These are phyloP conservation scores for Posidonia australis DNA, from an alignment of 106 monocot genomes.

Conservation along the genomic window DNA sequence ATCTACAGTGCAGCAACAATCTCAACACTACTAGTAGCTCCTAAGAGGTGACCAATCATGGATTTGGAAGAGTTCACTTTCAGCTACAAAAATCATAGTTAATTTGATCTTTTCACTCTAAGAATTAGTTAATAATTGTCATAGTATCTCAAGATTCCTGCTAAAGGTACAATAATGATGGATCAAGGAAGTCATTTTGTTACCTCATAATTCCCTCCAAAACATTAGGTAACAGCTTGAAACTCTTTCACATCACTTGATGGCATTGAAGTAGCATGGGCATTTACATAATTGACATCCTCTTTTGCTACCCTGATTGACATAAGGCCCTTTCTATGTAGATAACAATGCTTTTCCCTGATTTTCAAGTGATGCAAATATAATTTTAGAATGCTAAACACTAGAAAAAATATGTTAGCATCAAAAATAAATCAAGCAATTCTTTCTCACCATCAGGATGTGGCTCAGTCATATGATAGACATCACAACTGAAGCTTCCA, in stretches of 20 bases:
- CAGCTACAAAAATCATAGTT: conserved; percentile 29
- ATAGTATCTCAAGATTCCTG: neutral
- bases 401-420: neutral
- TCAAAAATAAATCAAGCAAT: neutral
- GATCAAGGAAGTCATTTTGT: no score
- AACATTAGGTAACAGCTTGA: conserved; percentile 65
- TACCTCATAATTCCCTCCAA: conserved; percentile 77
- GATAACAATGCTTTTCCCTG: conserved; percentile 69
- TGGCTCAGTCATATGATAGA: conserved; percentile 97
- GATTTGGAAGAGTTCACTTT: conserved; percentile 95
- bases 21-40: conserved; percentile 93
- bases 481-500: conserved; percentile 93
- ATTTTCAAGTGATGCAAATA: neutral
- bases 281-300: conserved; percentile 96
- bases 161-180: neutral
- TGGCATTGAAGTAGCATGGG: conserved; percentile 93
- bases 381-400: neutral
- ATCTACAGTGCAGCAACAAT: conserved; percentile 83
- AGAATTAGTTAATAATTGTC: no score
- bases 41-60: conserved; percentile 91
- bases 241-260: conserved; percentile 91
- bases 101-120: neutral
- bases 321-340: conserved; percentile 83
- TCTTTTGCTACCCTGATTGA: conserved; percentile 79
- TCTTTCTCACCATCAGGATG: conserved; percentile 71